Evolutionary conservation across 768 basidiomycete species (phyloP), one percentile per base, ranked within the genome.

Genomic region (Phanerodontia chrysosporium): DNA sequence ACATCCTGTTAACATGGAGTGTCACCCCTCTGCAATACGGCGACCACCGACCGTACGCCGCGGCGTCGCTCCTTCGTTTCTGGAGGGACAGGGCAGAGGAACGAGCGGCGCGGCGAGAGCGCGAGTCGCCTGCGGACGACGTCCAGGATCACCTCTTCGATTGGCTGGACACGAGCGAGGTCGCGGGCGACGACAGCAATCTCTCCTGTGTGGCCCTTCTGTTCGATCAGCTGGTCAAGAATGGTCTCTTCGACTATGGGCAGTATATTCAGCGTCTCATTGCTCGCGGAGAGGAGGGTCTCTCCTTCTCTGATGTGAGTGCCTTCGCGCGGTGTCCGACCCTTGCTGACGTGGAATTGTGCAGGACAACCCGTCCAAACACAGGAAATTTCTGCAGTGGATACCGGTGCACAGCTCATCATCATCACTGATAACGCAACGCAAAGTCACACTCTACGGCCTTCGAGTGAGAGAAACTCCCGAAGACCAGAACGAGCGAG

Each of bases 11-110:
- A 10, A 88, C 88, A 0, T 94, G 92, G 91, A 83, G 83, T 64
- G 84, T 92, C 27, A 90, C 90, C 0, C 82, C 85, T 2, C 75
- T 89, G 18, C 92, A 93, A 70, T 92, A 87, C 60, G 91, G 92
- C 10, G 86, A 91, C 45, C 92, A 92, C 64, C 78, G 91, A 32
- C 83, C 88, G 1, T 88, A 86, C 66, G 90, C 84, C 28, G 89
- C 86, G 1, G 84, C 82, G 8, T 86, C 86, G 21, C 76, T 92
- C 42, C 81, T 92, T 52, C 76, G 75, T 2, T 75, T 78, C 30
- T 89, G 88, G 80, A 77, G 83, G 35, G 80, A 82, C 54, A 82
- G 78, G 59, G 81, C 81, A 28, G 80, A 80, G 57, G 83, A 84
- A 61, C 82, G 86, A 21, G 86, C 87, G 7, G 78, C 79, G 55